Evolutionary conservation across 768 basidiomycete species (phyloP).

Genomic region (Termitomyces eurrhizus): DNA sequence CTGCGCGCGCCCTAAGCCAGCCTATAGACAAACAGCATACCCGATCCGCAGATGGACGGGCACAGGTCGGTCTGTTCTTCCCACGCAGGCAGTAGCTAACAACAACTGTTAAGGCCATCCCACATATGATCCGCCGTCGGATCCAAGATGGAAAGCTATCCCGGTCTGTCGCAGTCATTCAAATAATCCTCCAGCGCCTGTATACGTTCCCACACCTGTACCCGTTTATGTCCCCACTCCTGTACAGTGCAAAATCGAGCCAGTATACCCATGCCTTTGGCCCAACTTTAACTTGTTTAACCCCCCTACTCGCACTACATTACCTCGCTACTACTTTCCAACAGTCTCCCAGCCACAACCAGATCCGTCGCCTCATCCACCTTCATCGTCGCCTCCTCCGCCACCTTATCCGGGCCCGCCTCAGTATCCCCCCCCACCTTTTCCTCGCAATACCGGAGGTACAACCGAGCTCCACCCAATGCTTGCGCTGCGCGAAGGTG

Average conservation of each 20-base stretch:
- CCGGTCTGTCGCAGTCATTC: not conserved
- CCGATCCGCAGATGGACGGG: constrained; percentile 3
- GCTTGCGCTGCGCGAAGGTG: not conserved
- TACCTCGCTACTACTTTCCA: constrained; percentile 4
- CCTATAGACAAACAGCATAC: constrained; percentile 6
- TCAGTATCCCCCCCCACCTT: not conserved
- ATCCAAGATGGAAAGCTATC: not conserved
- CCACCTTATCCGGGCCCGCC: not conserved
- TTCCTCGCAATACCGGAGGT: not conserved
- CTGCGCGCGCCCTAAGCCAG: not conserved
- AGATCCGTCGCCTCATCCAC: not conserved
- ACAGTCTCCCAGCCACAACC: not conserved
- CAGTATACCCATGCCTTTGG: not conserved
- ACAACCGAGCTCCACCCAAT: not conserved
- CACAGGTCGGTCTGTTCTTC: not conserved
- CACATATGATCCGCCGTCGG: constrained; percentile 3
- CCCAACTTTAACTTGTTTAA: constrained; percentile 2
- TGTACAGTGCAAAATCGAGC: not conserved
- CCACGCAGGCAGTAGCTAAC: not conserved
- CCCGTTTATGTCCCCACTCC: not conserved
- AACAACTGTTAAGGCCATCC: not conserved
- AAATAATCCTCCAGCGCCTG: not conserved
- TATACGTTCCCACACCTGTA: not conserved
- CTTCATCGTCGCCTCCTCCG: not conserved
- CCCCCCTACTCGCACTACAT: constrained; percentile 7